Percentiles rank a stretch among this genome's conserved stretches.
Evolutionary conservation across 2,329 filamentous ascomycete genomes (phyloP).

Genomic region (Fonsecaea monophora): DNA sequence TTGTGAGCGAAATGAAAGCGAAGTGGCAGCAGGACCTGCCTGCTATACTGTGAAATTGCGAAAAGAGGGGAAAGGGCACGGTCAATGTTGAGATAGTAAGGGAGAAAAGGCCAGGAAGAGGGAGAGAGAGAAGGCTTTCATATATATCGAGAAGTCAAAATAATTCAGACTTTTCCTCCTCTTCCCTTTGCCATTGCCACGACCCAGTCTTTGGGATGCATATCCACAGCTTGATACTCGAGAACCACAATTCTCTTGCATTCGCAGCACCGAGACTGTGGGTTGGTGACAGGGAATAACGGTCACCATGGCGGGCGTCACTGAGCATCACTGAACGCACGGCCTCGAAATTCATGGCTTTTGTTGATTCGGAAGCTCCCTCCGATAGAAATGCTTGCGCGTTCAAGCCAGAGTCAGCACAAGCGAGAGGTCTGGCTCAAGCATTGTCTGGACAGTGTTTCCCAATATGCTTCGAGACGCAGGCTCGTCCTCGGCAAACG

Average conservation of each 20-base stretch:
- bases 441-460: constrained; percentile 10
- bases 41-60: constrained; percentile 10
- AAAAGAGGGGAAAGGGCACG: constrained; percentile 13
- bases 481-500: background rate
- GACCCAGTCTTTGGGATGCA: background rate
- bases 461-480: constrained; percentile 21
- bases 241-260: constrained; percentile 34
- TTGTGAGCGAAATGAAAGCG: constrained; percentile 20
- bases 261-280: constrained; percentile 16
- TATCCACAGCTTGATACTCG: constrained; percentile 22
- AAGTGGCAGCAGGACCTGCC: constrained; percentile 29
- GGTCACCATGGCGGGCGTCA: background rate
- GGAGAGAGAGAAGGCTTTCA: constrained; percentile 13
- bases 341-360: constrained; percentile 7
- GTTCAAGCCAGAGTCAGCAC: background rate
- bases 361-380: background rate
- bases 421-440: constrained; percentile 7
- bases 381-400: constrained; percentile 6
- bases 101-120: background rate
- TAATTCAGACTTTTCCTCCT: background rate
- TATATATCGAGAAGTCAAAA: constrained; percentile 11
- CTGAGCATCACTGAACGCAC: constrained; percentile 3
- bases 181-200: background rate
- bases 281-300: constrained; percentile 2
- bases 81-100: background rate